Percentiles rank a stretch among this genome's conserved stretches.
Conservation (phyloP, 2,329 filamentous ascomycete genomes). For the Fusarium compactum region DNA sequence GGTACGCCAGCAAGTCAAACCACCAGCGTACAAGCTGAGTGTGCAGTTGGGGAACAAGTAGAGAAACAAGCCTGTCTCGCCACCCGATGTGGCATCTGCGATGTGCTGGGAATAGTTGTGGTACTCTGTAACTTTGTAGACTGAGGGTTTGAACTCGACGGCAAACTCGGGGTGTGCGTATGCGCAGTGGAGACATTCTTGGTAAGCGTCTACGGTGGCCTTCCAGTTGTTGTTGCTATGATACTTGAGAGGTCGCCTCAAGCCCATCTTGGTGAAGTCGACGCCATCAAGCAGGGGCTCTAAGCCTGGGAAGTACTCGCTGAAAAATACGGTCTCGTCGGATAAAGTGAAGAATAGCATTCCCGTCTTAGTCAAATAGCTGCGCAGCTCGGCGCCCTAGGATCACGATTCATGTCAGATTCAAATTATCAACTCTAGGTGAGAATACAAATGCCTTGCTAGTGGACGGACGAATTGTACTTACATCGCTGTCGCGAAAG, state of each 20-base stretch:
- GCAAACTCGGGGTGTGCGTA: slow-evolving; percentile 69
- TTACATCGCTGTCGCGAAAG: slow-evolving; percentile 3
- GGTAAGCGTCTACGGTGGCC: slow-evolving; percentile 34
- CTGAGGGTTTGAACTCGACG: slow-evolving; percentile 65
- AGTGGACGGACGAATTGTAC: neutral
- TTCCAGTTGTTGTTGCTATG: slow-evolving; percentile 64
- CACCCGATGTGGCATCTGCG: slow-evolving; percentile 59
- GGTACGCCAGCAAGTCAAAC: slow-evolving; percentile 68
- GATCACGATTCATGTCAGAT: neutral
- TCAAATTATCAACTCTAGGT: neutral
- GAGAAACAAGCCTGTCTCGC: slow-evolving; percentile 65
- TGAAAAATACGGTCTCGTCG: slow-evolving; percentile 59
- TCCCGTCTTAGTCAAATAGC: slow-evolving; percentile 61
- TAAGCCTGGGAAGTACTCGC: slow-evolving; percentile 66
- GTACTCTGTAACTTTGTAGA: slow-evolving; percentile 66
- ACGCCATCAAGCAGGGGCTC: slow-evolving; percentile 61
- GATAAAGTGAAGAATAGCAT: slow-evolving; percentile 65
- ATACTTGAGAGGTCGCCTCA: slow-evolving; percentile 66
- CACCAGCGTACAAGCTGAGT: slow-evolving; percentile 68
- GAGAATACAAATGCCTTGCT: too few relatives aligned
- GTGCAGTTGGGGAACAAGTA: slow-evolving; percentile 70
- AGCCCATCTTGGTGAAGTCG: slow-evolving; percentile 65
- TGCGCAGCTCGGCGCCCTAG: slow-evolving; percentile 31
- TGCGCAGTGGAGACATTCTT: slow-evolving; percentile 68
- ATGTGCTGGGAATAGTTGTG: slow-evolving; percentile 68